Base-by-base conservation (phyloP, 805 yeast species). In the Starmerella bacillaris region DNA sequence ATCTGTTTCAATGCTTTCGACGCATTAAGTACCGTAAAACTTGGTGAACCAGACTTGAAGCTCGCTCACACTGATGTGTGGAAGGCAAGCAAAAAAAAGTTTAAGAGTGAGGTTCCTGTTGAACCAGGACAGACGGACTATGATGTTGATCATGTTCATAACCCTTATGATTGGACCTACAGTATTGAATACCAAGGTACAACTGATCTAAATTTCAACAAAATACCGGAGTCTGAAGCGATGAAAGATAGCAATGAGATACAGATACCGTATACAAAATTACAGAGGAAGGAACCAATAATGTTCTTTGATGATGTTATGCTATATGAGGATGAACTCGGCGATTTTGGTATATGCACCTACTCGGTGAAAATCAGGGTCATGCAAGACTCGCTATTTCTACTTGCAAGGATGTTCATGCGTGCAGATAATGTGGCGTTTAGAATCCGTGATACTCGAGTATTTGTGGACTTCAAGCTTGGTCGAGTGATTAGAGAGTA, bases 161-260 rank as follows among this genome's bases (percentile, higher is more conserved):
- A 77, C 47, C 89, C 94, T 2, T 89, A 72, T 52, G 98, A 89
- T 59, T 89, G 99, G 99, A 86, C 98, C 0, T 89, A 89, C 53
- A 69, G 94, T 0, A 72, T 93, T 1, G 56, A 63, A 31, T 89
- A 86, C 53, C 64, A 61, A 40, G 98, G 96, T 0, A 24, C 41
- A 8, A 9, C 35, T 11, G 2, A 9, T 8, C 35, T 29, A 2
- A 22, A 16, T n/a, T 29, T 29, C 22, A 14, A 29, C 9, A 21
- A 29, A 17, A 17, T 14, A 9, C 19, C 11, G 14, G 27, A 30
- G 24, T 5, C 31, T 5, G 31, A 12, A 16, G 21, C 17, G 3
- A 9, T 18, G 9, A 26, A 19, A n/a, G 27, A 21, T 16, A 21
- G 8, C 21, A 17, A 19, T 11, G 20, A 18, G 21, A 57, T 55